Evolutionary conservation across 2,329 filamentous ascomycete genomes (phyloP), one percentile per base, ranked within the genome.

Genomic region (Colletotrichum graminicola): DNA sequence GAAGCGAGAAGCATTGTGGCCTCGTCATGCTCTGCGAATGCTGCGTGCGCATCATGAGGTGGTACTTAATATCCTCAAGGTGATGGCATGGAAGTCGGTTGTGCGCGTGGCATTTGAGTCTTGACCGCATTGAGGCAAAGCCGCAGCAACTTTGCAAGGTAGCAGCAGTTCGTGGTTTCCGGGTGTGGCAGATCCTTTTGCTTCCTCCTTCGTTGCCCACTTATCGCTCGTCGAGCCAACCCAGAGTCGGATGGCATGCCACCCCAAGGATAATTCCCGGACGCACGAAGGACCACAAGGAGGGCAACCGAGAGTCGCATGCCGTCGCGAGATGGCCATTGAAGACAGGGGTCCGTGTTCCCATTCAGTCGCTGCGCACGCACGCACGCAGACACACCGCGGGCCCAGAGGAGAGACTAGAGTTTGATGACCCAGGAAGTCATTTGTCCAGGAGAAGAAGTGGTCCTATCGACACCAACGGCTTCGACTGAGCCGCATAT

Each of bases 1-100:
- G 39, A 57, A 26, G 52, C 41, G 62, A 14, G 12, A 18, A 34
- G 1, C 36, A 3, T 36, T 49, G 45, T 29, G 39, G 54, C 21
- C 12, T 39, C 14, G 18, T 23, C 21, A 57, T 69, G 61, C 7
- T 52, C 59, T 18, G 32, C 26, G 49, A 14, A 36, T 51, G n/a
- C 45, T 39, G 45, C 14, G n/a, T 34, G 56, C 51, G 51, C 62
- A 54, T 62, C 54, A 64, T 56, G 55, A 56, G 54, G 56, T 59
- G 66, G 66, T 66, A 72, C 70, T 72, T 71, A 66, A 72, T 72
- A 61, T 70, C 61, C 66, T 66, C 70, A 66, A 65, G 66, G 70
- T 71, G 45, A 72, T 55, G 49, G 49, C 51, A n/a, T 52, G 66
- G 43, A 54, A 62, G 57, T 54, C 64, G 32, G 66, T 65, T 56